Percentiles rank a stretch among this genome's conserved stretches.
Evolutionary conservation across 345 rosid species (phyloP).

Genomic region (Microcos paniculata): DNA sequence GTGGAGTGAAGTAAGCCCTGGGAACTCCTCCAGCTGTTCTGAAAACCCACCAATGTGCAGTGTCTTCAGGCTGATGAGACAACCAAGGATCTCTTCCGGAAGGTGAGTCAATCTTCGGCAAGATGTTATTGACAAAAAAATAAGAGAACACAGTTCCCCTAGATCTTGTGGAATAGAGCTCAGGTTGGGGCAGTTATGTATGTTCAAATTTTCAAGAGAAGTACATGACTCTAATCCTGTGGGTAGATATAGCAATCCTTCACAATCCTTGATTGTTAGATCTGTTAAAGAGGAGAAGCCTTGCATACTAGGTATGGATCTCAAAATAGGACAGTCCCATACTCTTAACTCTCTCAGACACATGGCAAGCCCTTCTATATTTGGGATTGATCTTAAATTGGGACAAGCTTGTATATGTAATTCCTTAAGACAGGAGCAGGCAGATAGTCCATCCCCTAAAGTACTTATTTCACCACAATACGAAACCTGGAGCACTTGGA

Average conservation of each 20-base stretch:
- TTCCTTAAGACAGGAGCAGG: background rate
- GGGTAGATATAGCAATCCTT: background rate
- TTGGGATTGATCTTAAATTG: no score
- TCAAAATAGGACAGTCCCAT: background rate
- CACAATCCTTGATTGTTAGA: background rate
- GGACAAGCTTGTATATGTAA: background rate
- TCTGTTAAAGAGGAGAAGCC: background rate
- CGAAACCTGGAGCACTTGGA: background rate
- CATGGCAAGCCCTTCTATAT: no score
- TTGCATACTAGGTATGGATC: background rate
- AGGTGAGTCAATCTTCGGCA: background rate
- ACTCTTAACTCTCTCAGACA: background rate
- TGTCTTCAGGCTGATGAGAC: background rate
- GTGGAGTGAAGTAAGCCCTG: background rate
- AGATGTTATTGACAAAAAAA: background rate
- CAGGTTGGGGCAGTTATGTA: background rate
- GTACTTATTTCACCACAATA: background rate
- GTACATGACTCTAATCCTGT: background rate
- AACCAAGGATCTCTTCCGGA: background rate
- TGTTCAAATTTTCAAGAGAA: background rate
- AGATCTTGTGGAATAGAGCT: background rate
- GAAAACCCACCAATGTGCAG: background rate
- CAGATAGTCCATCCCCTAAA: background rate
- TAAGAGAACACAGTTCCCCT: background rate
- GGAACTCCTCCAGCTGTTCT: background rate